Conservation (phyloP, 2,329 filamentous ascomycete species). For the Ceratocystis cacaofunesta region DNA sequence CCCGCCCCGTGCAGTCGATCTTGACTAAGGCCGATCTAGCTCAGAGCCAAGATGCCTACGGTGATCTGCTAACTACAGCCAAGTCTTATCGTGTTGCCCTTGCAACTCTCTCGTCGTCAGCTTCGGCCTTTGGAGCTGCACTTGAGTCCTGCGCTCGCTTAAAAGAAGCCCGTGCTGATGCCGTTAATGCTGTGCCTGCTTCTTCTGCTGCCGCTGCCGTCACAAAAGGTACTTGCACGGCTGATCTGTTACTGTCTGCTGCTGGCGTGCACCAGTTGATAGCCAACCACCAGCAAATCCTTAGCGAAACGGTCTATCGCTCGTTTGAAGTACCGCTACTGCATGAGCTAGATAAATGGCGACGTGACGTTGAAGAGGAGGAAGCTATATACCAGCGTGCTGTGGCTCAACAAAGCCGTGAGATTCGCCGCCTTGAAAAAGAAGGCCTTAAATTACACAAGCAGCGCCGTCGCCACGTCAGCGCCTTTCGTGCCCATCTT, state of each 20-base stretch:
- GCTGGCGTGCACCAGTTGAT: conserved; percentile 52
- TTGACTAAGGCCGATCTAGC: conserved; percentile 50
- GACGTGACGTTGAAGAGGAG: conserved; percentile 47
- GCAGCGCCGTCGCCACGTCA: conserved; percentile 45
- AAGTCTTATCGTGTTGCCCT: conserved; percentile 50
- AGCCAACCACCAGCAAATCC: conserved; percentile 56
- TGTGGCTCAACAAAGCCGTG: conserved; percentile 39
- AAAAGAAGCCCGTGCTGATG: conserved; percentile 49
- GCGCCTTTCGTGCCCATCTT: conserved; percentile 45
- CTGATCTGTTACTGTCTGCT: conserved; percentile 46
- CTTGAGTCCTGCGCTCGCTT: conserved; percentile 53
- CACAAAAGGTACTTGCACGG: conserved; percentile 40
- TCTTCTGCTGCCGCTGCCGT: conserved; percentile 27
- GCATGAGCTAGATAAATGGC: conserved; percentile 55
- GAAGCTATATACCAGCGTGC: conserved; percentile 43
- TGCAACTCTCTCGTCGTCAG: conserved; percentile 43
- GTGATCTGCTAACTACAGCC: conserved; percentile 44
- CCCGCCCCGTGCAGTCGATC: conserved; percentile 41
- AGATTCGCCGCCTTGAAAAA: conserved; percentile 50
- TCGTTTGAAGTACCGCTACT: conserved; percentile 53
- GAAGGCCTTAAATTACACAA: conserved; percentile 49
- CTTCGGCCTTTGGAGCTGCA: conserved; percentile 48
- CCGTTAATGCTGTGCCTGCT: conserved; percentile 28
- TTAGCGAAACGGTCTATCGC: conserved; percentile 53
- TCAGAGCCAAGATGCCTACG: conserved; percentile 46